Conservation (phyloP, 306 rosid genomes). For the Canavalia ensiformis region DNA sequence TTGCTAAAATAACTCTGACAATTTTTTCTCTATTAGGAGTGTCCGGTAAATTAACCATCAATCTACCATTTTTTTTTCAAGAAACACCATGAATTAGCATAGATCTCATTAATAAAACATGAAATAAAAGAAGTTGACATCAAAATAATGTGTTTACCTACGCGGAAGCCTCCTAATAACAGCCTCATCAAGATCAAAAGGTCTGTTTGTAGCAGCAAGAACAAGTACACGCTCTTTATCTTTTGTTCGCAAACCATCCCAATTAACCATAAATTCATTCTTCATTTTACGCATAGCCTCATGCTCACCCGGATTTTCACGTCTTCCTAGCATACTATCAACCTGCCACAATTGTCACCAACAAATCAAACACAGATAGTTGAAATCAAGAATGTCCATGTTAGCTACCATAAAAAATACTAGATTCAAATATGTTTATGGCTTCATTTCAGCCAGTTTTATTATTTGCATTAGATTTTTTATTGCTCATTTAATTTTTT, state of each 20-base stretch:
- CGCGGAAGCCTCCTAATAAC: slow-evolving; percentile 98
- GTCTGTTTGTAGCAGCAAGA: slow-evolving; percentile 98
- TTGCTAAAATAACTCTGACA: slow-evolving; percentile 80
- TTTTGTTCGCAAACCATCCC: slow-evolving; percentile 98
- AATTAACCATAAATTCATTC: slow-evolving; percentile 97
- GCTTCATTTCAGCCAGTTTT: not conserved
- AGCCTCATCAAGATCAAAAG: slow-evolving; percentile 98
- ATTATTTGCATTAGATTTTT: not conserved
- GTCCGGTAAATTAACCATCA: slow-evolving; percentile 97
- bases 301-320: slow-evolving; percentile 96
- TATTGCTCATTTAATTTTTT: slow-evolving; percentile 4
- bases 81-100: slow-evolving; percentile 11
- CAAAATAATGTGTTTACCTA: slow-evolving; percentile 60
- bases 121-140: not conserved
- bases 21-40: slow-evolving; percentile 84
- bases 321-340: slow-evolving; percentile 97
- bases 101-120: not conserved
- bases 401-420: slow-evolving; percentile 3
- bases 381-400: not conserved
- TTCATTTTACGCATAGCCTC: slow-evolving; percentile 99
- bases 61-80: slow-evolving; percentile 56
- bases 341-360: slow-evolving; percentile 62
- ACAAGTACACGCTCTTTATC: slow-evolving; percentile 94
- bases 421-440: not conserved
- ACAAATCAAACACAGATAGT: slow-evolving; percentile 16